A percentile compares a stretch with the other conserved stretches of the same genome.
phyloP scores from a whole-genome alignment of 1,284 basidiomycete species.

The Veloboletus limbatus region DNA sequence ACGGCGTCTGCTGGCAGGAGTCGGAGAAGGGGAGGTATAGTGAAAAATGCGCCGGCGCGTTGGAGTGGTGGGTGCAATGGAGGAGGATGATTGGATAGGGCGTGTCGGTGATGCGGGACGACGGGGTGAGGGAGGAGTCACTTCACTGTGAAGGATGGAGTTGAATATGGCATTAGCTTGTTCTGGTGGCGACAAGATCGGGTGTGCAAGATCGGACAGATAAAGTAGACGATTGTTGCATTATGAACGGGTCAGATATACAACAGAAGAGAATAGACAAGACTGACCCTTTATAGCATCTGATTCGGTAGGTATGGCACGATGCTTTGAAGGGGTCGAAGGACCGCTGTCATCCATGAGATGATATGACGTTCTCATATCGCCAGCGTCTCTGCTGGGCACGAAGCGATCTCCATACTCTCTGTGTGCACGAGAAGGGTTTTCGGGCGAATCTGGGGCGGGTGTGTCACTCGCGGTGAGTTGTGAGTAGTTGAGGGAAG shows the following conservation, averaged over 20 bases:
- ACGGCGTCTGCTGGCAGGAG: conserved; percentile 52
- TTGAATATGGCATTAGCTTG: conserved; percentile 78
- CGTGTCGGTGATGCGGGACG: conserved; percentile 62
- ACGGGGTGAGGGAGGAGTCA: conserved; percentile 64
- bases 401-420: conserved; percentile 80
- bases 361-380: conserved; percentile 74
- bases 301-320: conserved; percentile 73
- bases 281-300: conserved; percentile 70
- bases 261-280: neutral
- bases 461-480: conserved; percentile 55
- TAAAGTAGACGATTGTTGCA: neutral
- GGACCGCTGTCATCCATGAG: conserved; percentile 68
- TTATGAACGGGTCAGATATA: conserved; percentile 1
- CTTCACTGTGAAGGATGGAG: conserved; percentile 70
- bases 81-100: conserved; percentile 36
- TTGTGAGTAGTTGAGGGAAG: conserved; percentile 52
- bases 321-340: conserved; percentile 64
- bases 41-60: conserved; percentile 64
- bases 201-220: conserved; percentile 7
- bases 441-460: conserved; percentile 52
- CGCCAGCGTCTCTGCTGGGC: conserved; percentile 65
- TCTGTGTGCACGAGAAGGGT: conserved; percentile 37
- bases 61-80: conserved; percentile 56
- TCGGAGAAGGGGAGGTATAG: conserved; percentile 56
- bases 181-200: conserved; percentile 41